Conservation (phyloP, 768 basidiomycete genomes). For the Mycena galericulata region DNA sequence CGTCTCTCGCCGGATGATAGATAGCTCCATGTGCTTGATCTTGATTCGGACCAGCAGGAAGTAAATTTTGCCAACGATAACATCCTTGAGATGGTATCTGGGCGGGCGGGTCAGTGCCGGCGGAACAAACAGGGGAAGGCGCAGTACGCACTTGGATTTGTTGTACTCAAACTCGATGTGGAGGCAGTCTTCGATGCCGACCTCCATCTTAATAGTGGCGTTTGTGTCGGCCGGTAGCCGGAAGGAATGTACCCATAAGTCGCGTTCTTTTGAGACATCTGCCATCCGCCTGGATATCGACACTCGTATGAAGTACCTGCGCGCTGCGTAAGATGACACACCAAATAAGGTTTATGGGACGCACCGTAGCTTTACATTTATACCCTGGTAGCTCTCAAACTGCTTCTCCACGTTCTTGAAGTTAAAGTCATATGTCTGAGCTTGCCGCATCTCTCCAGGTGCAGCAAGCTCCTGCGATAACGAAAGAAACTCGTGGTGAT, state of each 20-base stretch:
- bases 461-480: conserved; percentile 95
- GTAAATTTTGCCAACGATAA: conserved; percentile 99
- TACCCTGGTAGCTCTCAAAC: conserved; percentile 97
- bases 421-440: conserved; percentile 95
- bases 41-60: conserved; percentile 98
- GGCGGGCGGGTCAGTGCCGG: not conserved
- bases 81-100: conserved; percentile 98
- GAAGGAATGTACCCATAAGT: conserved; percentile 98
- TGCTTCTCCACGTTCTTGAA: conserved; percentile 99
- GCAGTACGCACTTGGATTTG: conserved; percentile 88
- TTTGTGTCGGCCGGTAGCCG: conserved; percentile 99
- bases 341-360: conserved; percentile 41
- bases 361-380: conserved; percentile 96
- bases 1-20: conserved; percentile 97
- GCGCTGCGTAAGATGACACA: not conserved
- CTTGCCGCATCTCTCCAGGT: conserved; percentile 96
- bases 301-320: conserved; percentile 92
- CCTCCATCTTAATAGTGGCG: conserved; percentile 99
- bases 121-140: not conserved
- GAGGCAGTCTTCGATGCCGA: conserved; percentile 98
- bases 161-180: conserved; percentile 99
- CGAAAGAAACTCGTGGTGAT: conserved; percentile 98
- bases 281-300: conserved; percentile 93
- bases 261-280: conserved; percentile 92
- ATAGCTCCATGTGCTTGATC: conserved; percentile 99